Evolutionary conservation across 148 eudicot species (phyloP).

Genomic region (Cornus florida): DNA sequence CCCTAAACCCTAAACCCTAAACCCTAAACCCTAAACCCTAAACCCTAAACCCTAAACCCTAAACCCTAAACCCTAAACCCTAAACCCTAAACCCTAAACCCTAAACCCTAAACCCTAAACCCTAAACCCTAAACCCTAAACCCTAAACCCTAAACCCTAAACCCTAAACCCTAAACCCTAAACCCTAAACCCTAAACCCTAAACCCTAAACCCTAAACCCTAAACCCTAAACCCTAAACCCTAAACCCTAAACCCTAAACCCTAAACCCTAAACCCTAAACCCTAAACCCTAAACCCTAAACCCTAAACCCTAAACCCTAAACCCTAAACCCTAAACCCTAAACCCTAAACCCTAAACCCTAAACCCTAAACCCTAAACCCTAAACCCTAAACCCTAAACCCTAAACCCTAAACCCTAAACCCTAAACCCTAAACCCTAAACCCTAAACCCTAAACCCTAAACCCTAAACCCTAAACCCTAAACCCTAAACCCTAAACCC

Average conservation of each 20-base stretch:
- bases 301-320: conserved; percentile 10
- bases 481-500: neutral
- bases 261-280: neutral
- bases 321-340: conserved; percentile 12
- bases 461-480: conserved; percentile 1
- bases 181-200: neutral
- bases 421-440: conserved; percentile 11
- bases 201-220: neutral
- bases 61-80: neutral
- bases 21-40: conserved; percentile 1
- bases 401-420: neutral
- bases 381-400: conserved; percentile 10
- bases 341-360: neutral
- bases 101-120: conserved; percentile 1
- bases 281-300: neutral
- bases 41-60: conserved; percentile 8
- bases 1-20: conserved; percentile 12
- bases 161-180: conserved; percentile 1
- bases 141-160: conserved; percentile 8
- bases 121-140: conserved; percentile 1
- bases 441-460: conserved; percentile 10
- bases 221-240: neutral
- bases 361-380: conserved; percentile 5
- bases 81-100: neutral
- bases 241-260: neutral